A percentile compares a stretch with the other conserved stretches of the same genome.
Conservation (phyloP, 352 stramenopile genomes). For the Pythium plurisporium region DNA sequence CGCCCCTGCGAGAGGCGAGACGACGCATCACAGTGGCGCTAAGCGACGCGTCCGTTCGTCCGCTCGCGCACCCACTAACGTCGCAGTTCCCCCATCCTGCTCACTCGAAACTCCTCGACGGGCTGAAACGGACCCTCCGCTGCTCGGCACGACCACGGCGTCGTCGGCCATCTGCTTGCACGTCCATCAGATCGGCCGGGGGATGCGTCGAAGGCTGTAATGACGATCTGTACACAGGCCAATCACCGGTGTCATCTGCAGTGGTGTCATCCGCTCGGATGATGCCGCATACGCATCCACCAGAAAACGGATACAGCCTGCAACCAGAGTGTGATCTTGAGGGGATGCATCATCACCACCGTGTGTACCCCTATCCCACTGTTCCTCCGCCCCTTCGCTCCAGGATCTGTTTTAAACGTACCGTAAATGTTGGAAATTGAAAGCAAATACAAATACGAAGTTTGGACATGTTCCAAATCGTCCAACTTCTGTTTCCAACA, state of each 20-base stretch:
- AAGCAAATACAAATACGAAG: too few relatives aligned
- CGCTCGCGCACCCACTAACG: neutral
- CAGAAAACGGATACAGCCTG: neutral
- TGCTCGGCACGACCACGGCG: neutral
- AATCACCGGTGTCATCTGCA: too few relatives aligned
- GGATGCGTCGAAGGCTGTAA: too few relatives aligned
- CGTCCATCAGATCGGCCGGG: too few relatives aligned
- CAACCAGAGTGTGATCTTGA: neutral
- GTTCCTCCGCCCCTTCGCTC: neutral
- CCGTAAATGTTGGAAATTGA: too few relatives aligned
- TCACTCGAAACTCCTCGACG: too few relatives aligned
- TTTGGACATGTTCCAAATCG: too few relatives aligned
- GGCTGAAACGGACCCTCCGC: too few relatives aligned
- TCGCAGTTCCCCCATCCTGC: too few relatives aligned
- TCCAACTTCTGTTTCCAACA: neutral
- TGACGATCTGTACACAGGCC: too few relatives aligned
- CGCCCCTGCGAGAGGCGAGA: neutral
- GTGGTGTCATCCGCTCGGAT: too few relatives aligned
- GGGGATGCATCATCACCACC: neutral
- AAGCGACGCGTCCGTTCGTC: neutral
- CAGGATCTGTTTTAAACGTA: neutral
- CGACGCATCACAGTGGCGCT: neutral
- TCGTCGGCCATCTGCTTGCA: conserved; percentile 3
- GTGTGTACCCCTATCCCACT: neutral
- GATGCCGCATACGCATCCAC: too few relatives aligned